Evolutionary conservation across 179 eudicot species (phyloP).

Genomic region (Heliamphora pulchella): DNA sequence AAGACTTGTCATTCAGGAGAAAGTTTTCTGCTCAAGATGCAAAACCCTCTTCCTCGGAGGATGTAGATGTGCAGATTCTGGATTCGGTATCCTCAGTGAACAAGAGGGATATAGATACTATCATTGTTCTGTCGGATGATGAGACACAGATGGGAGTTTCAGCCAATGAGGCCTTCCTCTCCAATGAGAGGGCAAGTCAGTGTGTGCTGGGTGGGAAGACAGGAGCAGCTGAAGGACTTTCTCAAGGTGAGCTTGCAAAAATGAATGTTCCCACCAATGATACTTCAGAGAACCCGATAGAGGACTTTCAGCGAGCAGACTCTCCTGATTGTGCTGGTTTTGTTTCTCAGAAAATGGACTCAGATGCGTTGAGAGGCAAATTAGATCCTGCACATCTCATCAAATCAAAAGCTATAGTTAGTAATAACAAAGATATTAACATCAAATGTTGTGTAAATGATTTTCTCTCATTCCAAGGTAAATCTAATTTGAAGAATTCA

Average conservation of each 20-base stretch:
- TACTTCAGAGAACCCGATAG: conserved; percentile 12
- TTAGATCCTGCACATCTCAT: conserved; percentile 23
- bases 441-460: conserved; percentile 23
- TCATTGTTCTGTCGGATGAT: conserved; percentile 70
- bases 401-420: conserved; percentile 30
- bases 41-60: conserved; percentile 28
- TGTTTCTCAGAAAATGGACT: conserved; percentile 23
- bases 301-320: conserved; percentile 20
- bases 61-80: conserved; percentile 34
- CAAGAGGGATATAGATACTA: conserved; percentile 23
- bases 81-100: conserved; percentile 21
- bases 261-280: conserved; percentile 20
- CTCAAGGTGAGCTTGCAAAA: conserved; percentile 19
- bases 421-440: conserved; percentile 24
- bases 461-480: conserved; percentile 20
- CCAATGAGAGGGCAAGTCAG: conserved; percentile 22
- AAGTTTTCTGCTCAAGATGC: conserved; percentile 24
- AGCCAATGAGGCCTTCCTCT: conserved; percentile 16
- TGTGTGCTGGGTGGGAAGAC: conserved; percentile 19
- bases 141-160: conserved; percentile 40
- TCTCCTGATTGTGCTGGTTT: conserved; percentile 24
- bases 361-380: conserved; percentile 24
- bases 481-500: conserved; percentile 22
- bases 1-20: conserved; percentile 25
- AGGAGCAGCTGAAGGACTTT: conserved; percentile 26